phyloP scores from a whole-genome alignment of 208 protist genomes.

The Trypanosomatidae sp. region DNA sequence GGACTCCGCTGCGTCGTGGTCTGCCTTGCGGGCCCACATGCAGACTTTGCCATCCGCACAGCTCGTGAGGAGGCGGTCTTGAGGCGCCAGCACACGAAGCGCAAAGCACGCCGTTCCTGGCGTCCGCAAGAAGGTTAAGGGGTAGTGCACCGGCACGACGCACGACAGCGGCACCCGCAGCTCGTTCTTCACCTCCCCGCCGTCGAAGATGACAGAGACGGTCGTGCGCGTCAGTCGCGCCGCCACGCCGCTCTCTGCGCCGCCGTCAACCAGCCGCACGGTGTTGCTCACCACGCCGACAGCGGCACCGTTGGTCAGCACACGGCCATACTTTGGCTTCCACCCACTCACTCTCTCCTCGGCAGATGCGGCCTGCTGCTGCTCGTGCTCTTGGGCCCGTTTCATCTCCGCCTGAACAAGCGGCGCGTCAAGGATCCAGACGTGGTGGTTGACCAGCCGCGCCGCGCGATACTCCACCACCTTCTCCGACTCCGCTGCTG shows the following conservation, averaged over 20 bases:
- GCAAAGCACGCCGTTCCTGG: constrained; percentile 51
- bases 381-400: neutral
- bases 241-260: constrained; percentile 1
- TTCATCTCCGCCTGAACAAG: constrained; percentile 34
- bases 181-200: constrained; percentile 59
- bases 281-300: constrained; percentile 70
- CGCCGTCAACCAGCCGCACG: constrained; percentile 8
- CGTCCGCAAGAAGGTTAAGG: constrained; percentile 40
- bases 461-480: constrained; percentile 39
- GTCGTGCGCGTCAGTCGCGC: constrained; percentile 33
- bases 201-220: constrained; percentile 55
- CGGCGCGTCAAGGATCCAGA: constrained; percentile 43
- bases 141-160: constrained; percentile 74
- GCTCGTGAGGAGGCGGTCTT: too few species aligned
- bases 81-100: constrained; percentile 48
- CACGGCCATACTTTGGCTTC: constrained; percentile 69
- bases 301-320: constrained; percentile 43
- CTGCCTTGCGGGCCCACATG: too few species aligned
- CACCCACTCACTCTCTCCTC: constrained; percentile 32
- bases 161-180: constrained; percentile 71
- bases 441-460: constrained; percentile 61
- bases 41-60: constrained; percentile 54
- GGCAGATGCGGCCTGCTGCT: neutral
- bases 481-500: neutral
- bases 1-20: too few species aligned